Evolutionary conservation across 2,329 filamentous ascomycete species (phyloP), one percentile per base, ranked within the genome.

Genomic region (Ophiosphaerella herpotricha): DNA sequence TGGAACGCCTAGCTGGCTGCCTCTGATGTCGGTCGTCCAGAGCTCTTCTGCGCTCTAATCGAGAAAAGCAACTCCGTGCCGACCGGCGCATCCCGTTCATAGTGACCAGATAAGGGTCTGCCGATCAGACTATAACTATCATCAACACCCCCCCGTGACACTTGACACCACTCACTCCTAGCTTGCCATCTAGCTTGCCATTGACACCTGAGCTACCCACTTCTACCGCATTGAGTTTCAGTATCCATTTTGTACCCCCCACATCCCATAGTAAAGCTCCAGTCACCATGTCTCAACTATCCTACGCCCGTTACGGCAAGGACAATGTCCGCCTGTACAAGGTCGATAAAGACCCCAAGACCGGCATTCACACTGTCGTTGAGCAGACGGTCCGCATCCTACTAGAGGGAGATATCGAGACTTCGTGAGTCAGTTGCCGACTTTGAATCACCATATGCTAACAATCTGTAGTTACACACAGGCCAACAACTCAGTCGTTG

Each of bases 291-390:
- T 71, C 77, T 60, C 67, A 77, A 51, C 77, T 81, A 58, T 75
- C 70, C 61, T 76, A 77, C 66, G 89, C 89, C 65, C 85, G 87
- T 71, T 93, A 92, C 74, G 89, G 89, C 78, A 93, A 99, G 85
- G 94, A 97, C 84, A 97, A 99, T 79, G 88, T 99, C 82, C 92
- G 94, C 69, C 85, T 99, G 67, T 96, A 89, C 85, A 99, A 99
- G 77, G 91, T 97, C 68, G 82, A 95, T 69, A 86, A 85, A 66
- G 86, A 97, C 74, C 80, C 85, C 70, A 80, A 85, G 66, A 88
- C 89, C 14, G 88, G 89, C 48, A 80, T 85, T 18, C 93, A 99
- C 75, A 89, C 87, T 7, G 90, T 97, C 62, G 89, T 88, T 36
- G 94, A 99, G 77, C 95, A 96, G 88, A 97, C 91, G 35, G 89